phyloP scores from a whole-genome alignment of 1,139 yeast species.

The Blastobotrys capitulatus region DNA sequence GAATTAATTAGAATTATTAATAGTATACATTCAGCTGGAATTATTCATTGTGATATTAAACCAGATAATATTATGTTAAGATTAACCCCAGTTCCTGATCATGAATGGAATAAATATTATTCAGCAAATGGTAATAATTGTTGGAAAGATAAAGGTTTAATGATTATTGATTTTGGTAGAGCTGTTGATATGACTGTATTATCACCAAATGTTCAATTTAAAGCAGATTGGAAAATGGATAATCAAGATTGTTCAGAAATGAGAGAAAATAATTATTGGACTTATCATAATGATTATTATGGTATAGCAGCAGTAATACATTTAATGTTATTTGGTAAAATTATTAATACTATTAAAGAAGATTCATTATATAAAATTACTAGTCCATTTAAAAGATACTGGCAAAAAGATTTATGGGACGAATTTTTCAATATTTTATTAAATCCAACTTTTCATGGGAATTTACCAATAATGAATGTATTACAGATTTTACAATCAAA shows the following conservation, averaged over 20 bases:
- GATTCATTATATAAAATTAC: constrained; percentile 34
- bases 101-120: constrained; percentile 23
- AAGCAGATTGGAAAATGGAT: constrained; percentile 58
- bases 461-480: constrained; percentile 40
- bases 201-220: constrained; percentile 46
- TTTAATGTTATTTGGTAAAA: constrained; percentile 53
- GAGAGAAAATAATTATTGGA: constrained; percentile 61
- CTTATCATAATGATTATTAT: constrained; percentile 76
- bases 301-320: constrained; percentile 78
- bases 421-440: constrained; percentile 59
- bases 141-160: constrained; percentile 55
- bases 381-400: constrained; percentile 59
- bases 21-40: constrained; percentile 54
- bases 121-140: constrained; percentile 37
- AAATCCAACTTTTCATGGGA: constrained; percentile 44
- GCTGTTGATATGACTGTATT: constrained; percentile 67
- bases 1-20: constrained; percentile 60
- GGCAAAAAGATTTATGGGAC: constrained; percentile 73
- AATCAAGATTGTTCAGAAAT: constrained; percentile 75
- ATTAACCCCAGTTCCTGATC: constrained; percentile 33
- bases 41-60: constrained; percentile 81
- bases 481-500: constrained; percentile 37
- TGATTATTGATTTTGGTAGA: constrained; percentile 78
- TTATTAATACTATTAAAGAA: constrained; percentile 35
- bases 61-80: constrained; percentile 85